These are phyloP conservation scores for Cinnamomum chago DNA, from an alignment of 164 flowering plant species.

Conservation along the genomic window DNA sequence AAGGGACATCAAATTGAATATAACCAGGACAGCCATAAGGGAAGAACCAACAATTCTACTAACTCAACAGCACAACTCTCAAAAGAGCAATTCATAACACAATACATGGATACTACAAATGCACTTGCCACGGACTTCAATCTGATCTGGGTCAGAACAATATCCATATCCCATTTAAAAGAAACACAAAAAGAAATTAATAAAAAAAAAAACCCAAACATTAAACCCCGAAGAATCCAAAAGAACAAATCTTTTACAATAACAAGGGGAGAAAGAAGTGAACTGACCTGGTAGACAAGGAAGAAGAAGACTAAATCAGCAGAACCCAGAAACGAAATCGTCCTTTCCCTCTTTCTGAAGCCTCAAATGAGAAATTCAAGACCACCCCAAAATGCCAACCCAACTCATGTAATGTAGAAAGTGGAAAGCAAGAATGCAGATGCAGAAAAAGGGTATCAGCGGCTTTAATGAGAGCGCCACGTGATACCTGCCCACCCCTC, in stretches of 20 bases:
- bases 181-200: neutral
- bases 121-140: neutral
- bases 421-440: neutral
- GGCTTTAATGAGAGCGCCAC: constrained; percentile 42
- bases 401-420: neutral
- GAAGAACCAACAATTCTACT: neutral
- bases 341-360: neutral
- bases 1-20: neutral
- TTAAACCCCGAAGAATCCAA: neutral
- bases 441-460: constrained; percentile 16
- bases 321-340: constrained; percentile 5
- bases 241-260: neutral
- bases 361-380: constrained; percentile 3
- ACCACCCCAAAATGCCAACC: neutral
- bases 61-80: neutral
- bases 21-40: neutral
- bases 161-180: neutral
- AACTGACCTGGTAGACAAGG: constrained; percentile 15
- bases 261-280: neutral
- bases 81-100: neutral
- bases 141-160: constrained; percentile 3
- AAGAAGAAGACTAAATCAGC: constrained; percentile 7
- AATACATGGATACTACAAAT: neutral
- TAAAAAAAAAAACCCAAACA: neutral
- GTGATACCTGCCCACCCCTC: constrained; percentile 46